Conservation (phyloP, 495 filamentous ascomycete species). For the Rusavskia elegans region DNA sequence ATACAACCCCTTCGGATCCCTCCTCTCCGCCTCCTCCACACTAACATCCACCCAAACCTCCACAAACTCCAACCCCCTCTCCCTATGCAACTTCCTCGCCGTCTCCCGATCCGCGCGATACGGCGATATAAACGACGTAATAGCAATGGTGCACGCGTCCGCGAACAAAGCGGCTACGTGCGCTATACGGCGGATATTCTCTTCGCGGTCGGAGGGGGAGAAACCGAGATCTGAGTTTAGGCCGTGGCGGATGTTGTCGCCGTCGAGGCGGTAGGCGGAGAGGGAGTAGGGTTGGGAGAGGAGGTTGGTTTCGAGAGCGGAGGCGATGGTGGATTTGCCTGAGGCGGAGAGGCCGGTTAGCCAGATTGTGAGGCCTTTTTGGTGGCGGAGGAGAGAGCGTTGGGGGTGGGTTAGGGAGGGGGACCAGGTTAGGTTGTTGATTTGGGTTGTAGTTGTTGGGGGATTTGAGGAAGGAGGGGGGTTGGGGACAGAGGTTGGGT, state of each 20-base stretch:
- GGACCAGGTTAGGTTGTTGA: neutral
- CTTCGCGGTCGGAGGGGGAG: slow-evolving; percentile 78
- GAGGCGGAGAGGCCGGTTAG: slow-evolving; percentile 91
- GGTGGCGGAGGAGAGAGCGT: slow-evolving; percentile 20
- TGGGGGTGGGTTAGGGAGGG: neutral
- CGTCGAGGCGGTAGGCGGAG: slow-evolving; percentile 83
- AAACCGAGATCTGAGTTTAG: slow-evolving; percentile 96
- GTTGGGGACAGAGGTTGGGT: neutral
- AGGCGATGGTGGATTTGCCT: slow-evolving; percentile 91
- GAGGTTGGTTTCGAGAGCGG: slow-evolving; percentile 88
- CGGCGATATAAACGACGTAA: slow-evolving; percentile 95
- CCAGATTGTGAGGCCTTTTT: slow-evolving; percentile 91
- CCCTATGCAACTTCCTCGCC: slow-evolving; percentile 63
- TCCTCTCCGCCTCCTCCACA: slow-evolving; percentile 76
- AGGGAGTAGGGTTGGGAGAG: slow-evolving; percentile 68
- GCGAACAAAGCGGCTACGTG: slow-evolving; percentile 97
- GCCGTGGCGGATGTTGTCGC: slow-evolving; percentile 96
- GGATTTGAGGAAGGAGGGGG: neutral
- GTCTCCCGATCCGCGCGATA: slow-evolving; percentile 73
- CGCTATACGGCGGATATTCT: slow-evolving; percentile 92
- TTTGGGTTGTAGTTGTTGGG: neutral
- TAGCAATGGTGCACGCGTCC: slow-evolving; percentile 68
- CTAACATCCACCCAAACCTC: slow-evolving; percentile 86
- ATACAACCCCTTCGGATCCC: slow-evolving; percentile 94
- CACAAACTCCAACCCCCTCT: slow-evolving; percentile 61